Conservation (phyloP, 345 rosid genomes). For the Hibiscus trionum region DNA sequence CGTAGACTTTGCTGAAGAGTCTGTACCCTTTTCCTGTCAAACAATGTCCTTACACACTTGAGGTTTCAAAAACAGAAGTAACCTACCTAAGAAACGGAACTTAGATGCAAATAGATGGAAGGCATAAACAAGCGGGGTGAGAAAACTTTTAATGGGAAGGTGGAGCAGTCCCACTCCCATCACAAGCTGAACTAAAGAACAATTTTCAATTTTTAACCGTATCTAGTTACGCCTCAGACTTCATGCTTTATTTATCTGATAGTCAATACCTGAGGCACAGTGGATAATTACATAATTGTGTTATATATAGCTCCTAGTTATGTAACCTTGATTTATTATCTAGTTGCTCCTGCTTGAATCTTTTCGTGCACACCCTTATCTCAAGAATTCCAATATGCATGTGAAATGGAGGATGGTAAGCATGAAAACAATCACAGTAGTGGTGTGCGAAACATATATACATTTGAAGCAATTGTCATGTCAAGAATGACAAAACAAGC, state of each 20-base stretch:
- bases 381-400: neutral
- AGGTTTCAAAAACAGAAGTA: constrained; percentile 10
- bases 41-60: constrained; percentile 7
- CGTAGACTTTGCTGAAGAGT: constrained; percentile 59
- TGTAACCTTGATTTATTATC: neutral
- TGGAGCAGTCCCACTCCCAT: neutral
- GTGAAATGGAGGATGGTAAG: neutral
- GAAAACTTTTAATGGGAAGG: neutral
- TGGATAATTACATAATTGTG: neutral
- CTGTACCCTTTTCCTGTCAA: constrained; percentile 60
- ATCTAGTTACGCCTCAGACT: neutral
- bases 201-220: neutral
- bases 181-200: neutral
- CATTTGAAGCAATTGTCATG: neutral
- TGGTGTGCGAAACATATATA: neutral
- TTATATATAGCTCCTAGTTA: neutral
- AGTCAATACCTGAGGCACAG: neutral
- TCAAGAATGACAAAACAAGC: constrained; percentile 5
- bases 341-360: neutral
- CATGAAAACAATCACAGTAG: too few species aligned
- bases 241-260: neutral
- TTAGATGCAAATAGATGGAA: neutral
- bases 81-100: neutral
- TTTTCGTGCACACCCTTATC: neutral
- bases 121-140: neutral